Evolutionary conservation across 2,329 filamentous ascomycete species (phyloP).

Genomic region (Alternaria panax): DNA sequence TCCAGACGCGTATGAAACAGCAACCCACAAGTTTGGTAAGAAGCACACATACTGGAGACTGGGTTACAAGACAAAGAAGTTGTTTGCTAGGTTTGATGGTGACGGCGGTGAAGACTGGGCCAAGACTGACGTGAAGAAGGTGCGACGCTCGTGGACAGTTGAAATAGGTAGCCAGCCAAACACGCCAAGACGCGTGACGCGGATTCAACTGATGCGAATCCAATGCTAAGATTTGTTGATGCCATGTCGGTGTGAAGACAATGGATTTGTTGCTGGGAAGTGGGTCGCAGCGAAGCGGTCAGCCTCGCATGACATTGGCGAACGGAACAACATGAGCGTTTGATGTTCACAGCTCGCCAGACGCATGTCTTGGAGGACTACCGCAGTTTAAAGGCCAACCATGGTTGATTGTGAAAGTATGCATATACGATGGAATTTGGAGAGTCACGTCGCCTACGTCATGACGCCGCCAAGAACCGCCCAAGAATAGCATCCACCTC

Average conservation of each 20-base stretch:
- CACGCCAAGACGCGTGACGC: constrained; percentile 17
- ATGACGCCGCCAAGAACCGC: constrained; percentile 12
- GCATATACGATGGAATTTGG: neutral
- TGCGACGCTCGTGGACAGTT: constrained; percentile 5
- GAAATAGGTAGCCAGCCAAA: constrained; percentile 18
- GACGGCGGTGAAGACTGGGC: constrained; percentile 4
- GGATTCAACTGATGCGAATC: neutral
- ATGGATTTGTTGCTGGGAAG: neutral
- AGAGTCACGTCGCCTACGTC: constrained; percentile 5
- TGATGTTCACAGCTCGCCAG: neutral
- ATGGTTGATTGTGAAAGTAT: neutral
- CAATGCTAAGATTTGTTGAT: neutral
- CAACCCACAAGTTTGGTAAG: constrained; percentile 12
- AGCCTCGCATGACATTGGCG: neutral
- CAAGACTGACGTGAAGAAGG: constrained; percentile 23
- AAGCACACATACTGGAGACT: constrained; percentile 23
- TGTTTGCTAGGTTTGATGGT: constrained; percentile 2
- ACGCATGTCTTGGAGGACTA: neutral
- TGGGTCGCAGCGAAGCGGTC: neutral
- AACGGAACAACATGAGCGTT: neutral
- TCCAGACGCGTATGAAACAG: constrained; percentile 6
- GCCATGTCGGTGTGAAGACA: neutral
- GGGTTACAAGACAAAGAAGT: neutral
- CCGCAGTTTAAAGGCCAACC: neutral
- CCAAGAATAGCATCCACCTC: neutral